Percentiles rank a stretch among this genome's conserved stretches.
Evolutionary conservation across 2,329 filamentous ascomycete genomes (phyloP).

Genomic region (Diaporthe sp.): DNA sequence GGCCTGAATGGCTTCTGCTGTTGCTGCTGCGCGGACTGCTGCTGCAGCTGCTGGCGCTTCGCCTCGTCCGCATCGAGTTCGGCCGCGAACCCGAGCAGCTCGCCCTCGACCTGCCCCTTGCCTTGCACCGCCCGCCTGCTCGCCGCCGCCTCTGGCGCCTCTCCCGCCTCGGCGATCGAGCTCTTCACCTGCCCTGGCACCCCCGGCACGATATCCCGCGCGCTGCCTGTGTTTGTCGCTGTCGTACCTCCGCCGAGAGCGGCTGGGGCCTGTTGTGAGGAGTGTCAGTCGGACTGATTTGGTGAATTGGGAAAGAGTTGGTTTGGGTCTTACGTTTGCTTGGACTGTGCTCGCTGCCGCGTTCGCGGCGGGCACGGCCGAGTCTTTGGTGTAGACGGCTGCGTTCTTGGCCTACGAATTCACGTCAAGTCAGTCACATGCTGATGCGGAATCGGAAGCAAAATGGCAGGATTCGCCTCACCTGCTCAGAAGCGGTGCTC

Average conservation of each 20-base stretch:
- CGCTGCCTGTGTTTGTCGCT: neutral
- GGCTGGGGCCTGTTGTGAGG: neutral
- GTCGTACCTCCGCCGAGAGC: neutral
- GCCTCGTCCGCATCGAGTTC: constrained; percentile 44
- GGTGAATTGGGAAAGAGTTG: too few species aligned
- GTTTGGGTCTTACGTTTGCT: constrained; percentile 34
- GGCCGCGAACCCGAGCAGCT: constrained; percentile 75
- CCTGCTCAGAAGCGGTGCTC: constrained; percentile 13
- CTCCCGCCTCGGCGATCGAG: constrained; percentile 69
- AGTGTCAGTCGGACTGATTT: neutral
- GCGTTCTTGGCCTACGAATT: neutral
- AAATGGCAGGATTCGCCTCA: neutral
- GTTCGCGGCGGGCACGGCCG: constrained; percentile 3
- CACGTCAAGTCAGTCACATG: neutral
- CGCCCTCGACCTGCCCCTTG: constrained; percentile 80
- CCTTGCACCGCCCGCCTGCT: constrained; percentile 79
- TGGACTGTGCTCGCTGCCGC: constrained; percentile 14
- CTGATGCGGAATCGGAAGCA: neutral
- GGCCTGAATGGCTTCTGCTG: neutral
- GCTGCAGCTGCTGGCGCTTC: neutral
- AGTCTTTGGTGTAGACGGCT: constrained; percentile 27
- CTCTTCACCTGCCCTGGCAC: constrained; percentile 70
- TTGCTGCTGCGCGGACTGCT: neutral
- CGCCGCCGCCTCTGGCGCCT: constrained; percentile 78
- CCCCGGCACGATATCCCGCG: constrained; percentile 58